phyloP scores from a whole-genome alignment of 106 monocot species.

The Platanthera guangdongensis region DNA sequence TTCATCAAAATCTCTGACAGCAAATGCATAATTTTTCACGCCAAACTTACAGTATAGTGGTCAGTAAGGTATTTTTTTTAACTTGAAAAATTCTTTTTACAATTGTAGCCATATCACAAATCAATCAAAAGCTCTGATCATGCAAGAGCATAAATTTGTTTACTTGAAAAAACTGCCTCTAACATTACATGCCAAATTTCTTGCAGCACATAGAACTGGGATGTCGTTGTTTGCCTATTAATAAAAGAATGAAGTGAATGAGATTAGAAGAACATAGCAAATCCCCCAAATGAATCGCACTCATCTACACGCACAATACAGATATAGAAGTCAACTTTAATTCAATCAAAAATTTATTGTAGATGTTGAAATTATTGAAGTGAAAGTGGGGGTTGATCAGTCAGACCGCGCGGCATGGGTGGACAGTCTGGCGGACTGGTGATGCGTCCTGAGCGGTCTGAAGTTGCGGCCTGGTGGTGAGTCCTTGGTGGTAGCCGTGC shows the following conservation, averaged over 20 bases:
- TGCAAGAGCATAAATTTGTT: constrained; percentile 4
- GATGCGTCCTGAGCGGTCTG: too few species aligned
- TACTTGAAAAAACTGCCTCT: constrained; percentile 97
- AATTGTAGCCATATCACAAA: not conserved
- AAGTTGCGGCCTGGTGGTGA: too few species aligned
- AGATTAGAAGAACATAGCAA: not conserved
- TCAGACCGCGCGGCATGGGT: too few species aligned
- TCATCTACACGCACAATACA: too few species aligned
- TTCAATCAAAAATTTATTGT: not conserved
- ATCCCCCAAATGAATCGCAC: not conserved
- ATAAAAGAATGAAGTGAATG: not conserved
- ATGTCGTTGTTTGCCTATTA: constrained; percentile 61
- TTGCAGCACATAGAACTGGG: constrained; percentile 92
- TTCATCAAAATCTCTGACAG: constrained; percentile 93
- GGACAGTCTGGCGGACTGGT: too few species aligned
- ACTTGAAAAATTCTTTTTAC: not conserved
- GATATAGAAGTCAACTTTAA: not conserved
- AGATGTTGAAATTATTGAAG: too few species aligned
- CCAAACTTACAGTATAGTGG: not conserved
- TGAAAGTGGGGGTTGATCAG: too few species aligned
- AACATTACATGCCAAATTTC: constrained; percentile 97
- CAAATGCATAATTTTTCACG: constrained; percentile 9
- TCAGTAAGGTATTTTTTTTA: not conserved
- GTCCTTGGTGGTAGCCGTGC: too few species aligned
- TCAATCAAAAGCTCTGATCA: not conserved